phyloP scores from a whole-genome alignment of 2,329 filamentous ascomycete genomes.

The Colletotrichum sp. region DNA sequence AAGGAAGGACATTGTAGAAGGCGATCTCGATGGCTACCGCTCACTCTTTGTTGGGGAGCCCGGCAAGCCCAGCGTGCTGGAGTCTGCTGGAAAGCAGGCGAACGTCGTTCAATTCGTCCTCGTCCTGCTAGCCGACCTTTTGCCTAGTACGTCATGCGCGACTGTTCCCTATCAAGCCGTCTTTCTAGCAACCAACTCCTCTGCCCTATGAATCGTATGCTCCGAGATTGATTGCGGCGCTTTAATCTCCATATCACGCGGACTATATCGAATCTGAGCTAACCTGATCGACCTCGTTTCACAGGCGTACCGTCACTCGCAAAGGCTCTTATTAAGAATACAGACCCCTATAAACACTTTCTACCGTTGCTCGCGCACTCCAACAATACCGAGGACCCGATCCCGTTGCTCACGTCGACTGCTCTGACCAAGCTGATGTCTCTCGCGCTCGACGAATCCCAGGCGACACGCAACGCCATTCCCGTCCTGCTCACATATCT shows the following conservation, averaged over 20 bases:
- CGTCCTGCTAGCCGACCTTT: conserved; percentile 84
- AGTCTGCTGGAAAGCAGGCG: conserved; percentile 82
- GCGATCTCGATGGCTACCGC: conserved; percentile 80
- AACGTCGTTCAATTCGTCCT: conserved; percentile 96
- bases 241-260: not conserved
- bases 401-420: conserved; percentile 88
- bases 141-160: conserved; percentile 40
- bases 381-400: conserved; percentile 76
- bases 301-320: conserved; percentile 82
- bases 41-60: conserved; percentile 79
- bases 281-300: not conserved
- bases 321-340: conserved; percentile 75
- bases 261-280: not conserved
- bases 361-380: conserved; percentile 83
- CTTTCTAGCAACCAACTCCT: not conserved
- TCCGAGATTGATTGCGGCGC: not conserved
- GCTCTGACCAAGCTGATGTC: conserved; percentile 83
- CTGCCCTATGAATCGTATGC: not conserved
- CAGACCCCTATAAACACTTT: conserved; percentile 82
- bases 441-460: conserved; percentile 65
- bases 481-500: conserved; percentile 87
- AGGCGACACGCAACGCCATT: conserved; percentile 76
- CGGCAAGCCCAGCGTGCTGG: conserved; percentile 75
- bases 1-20: conserved; percentile 81
- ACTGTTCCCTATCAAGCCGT: not conserved